Conservation (phyloP, 129 eudicot species). For the Lonicera japonica region DNA sequence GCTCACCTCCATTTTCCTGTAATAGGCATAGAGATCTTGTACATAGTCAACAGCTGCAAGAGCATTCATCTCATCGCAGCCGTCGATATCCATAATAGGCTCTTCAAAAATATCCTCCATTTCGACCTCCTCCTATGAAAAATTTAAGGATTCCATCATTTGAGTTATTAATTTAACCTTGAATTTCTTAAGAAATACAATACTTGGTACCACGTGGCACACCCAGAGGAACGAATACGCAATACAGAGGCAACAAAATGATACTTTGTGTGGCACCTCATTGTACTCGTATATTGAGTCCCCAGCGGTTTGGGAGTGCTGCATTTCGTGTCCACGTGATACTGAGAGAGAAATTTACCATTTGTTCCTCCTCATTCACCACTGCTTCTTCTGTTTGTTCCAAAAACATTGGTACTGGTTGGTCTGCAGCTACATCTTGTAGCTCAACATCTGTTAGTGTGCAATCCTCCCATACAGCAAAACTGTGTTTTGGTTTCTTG, state of each 20-base stretch:
- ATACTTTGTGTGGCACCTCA: too few species aligned
- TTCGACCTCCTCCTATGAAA: slow-evolving; percentile 49
- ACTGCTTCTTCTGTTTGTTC: slow-evolving; percentile 38
- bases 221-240: too few species aligned
- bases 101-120: slow-evolving; percentile 86
- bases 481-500: slow-evolving; percentile 35
- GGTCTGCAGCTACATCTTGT: slow-evolving; percentile 27
- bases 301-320: too few species aligned
- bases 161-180: not conserved
- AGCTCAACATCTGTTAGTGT: slow-evolving; percentile 34
- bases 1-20: slow-evolving; percentile 70
- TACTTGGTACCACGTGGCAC: too few species aligned
- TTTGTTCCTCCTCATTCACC: slow-evolving; percentile 40
- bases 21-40: slow-evolving; percentile 61
- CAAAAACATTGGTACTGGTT: slow-evolving; percentile 70
- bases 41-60: slow-evolving; percentile 72
- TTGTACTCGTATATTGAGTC: too few species aligned
- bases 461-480: slow-evolving; percentile 42
- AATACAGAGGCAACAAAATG: too few species aligned
- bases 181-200: not conserved
- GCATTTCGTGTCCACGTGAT: too few species aligned
- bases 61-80: slow-evolving; percentile 46
- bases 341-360: slow-evolving; percentile 26
- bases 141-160: not conserved
- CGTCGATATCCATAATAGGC: slow-evolving; percentile 52